Percentiles rank a stretch among this genome's conserved stretches.
phyloP scores from a whole-genome alignment of 345 rosid species.

The Dipteronia dyeriana region DNA sequence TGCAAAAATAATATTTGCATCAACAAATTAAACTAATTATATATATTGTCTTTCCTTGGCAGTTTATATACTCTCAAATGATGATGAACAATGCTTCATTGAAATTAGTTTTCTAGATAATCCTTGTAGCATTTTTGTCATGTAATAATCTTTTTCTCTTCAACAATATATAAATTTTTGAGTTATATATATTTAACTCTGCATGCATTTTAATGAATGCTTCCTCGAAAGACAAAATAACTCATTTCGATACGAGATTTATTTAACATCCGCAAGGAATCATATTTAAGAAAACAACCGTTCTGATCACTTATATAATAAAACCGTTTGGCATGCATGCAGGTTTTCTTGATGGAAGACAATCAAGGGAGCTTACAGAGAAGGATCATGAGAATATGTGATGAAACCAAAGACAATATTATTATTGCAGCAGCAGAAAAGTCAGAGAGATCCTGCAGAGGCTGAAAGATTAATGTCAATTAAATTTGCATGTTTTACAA shows the following conservation, averaged over 20 bases:
- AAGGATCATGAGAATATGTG: too few species aligned
- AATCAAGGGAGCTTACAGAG: background rate
- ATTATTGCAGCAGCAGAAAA: background rate
- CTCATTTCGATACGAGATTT: too few species aligned
- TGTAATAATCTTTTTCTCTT: background rate
- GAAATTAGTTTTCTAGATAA: background rate
- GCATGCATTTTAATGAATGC: too few species aligned
- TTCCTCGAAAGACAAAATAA: too few species aligned
- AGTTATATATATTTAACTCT: too few species aligned
- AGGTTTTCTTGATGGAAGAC: background rate
- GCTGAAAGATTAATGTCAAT: too few species aligned
- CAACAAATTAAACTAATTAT: too few species aligned
- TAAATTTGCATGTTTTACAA: background rate
- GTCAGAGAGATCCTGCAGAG: background rate
- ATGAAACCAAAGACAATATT: background rate
- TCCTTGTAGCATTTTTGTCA: background rate
- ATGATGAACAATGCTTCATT: background rate
- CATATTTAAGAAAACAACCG: too few species aligned
- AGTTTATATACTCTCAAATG: too few species aligned
- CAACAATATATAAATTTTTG: background rate
- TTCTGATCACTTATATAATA: too few species aligned
- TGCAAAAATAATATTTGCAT: background rate
- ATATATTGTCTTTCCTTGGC: too few species aligned
- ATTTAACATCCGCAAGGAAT: too few species aligned
- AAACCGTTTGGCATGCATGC: background rate